phyloP scores from a whole-genome alignment of 140 eudicot genomes.

The Flaveria floridana region DNA sequence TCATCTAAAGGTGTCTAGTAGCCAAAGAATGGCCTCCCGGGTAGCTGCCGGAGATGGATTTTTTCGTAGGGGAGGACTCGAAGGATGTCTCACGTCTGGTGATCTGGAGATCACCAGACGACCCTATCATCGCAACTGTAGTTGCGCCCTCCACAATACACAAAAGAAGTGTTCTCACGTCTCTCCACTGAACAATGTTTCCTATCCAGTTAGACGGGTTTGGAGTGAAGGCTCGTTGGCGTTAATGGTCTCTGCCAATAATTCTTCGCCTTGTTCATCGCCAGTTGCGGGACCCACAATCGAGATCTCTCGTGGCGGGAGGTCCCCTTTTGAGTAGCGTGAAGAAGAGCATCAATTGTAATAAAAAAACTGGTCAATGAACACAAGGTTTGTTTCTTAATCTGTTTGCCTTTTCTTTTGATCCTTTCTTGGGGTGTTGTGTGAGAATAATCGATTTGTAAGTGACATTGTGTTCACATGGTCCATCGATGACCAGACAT shows the following conservation, averaged over 20 bases:
- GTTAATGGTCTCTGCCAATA: constrained; percentile 25
- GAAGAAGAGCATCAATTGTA: neutral
- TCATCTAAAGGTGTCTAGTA: constrained; percentile 18
- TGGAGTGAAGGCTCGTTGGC: constrained; percentile 44
- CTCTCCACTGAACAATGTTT: constrained; percentile 17
- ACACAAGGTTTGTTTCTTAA: constrained; percentile 20
- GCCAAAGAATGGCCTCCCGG: constrained; percentile 36
- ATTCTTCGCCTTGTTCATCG: constrained; percentile 34
- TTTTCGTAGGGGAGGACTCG: constrained; percentile 27
- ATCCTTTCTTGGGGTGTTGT: constrained; percentile 3
- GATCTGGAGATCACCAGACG: constrained; percentile 45
- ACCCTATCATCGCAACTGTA: constrained; percentile 48
- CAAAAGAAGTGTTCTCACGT: constrained; percentile 27
- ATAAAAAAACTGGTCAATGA: neutral
- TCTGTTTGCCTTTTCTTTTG: neutral
- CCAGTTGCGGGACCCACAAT: constrained; percentile 20
- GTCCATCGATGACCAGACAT: constrained; percentile 12
- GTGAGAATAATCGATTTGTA: constrained; percentile 26
- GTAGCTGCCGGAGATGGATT: constrained; percentile 34
- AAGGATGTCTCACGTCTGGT: constrained; percentile 31
- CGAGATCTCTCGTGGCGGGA: constrained; percentile 15
- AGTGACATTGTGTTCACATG: constrained; percentile 18
- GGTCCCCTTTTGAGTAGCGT: constrained; percentile 18
- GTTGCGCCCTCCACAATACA: constrained; percentile 44
- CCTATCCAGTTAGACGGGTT: constrained; percentile 35